phyloP scores from a whole-genome alignment of 768 basidiomycete genomes.

The Russula brevipes region DNA sequence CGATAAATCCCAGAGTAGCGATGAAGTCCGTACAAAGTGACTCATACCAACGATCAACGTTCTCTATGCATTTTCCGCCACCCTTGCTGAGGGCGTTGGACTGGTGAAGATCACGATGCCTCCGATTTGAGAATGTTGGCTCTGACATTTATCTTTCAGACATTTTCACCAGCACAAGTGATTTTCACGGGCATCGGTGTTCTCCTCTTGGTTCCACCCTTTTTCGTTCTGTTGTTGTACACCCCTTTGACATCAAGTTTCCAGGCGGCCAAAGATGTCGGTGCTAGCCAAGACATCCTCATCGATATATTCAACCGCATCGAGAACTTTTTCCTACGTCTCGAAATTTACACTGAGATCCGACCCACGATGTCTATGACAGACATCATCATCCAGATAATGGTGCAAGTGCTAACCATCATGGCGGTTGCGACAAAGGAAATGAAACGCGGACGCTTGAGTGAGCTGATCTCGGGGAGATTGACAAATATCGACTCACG shows the following conservation, averaged over 20 bases:
- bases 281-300: not conserved
- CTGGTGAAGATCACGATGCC: not conserved
- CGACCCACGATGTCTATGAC: not conserved
- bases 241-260: not conserved
- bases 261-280: not conserved
- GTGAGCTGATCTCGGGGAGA: not conserved
- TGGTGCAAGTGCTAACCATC: not conserved
- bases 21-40: not conserved
- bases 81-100: not conserved
- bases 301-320: not conserved
- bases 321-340: not conserved
- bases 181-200: not conserved
- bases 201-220: not conserved
- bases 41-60: not conserved
- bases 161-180: not conserved
- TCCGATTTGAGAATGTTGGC: not conserved
- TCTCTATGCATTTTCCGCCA: not conserved
- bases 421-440: not conserved
- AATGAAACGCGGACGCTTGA: not conserved
- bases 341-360: not conserved
- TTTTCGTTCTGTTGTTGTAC: not conserved
- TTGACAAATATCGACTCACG: not conserved
- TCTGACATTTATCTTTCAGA: not conserved
- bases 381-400: not conserved
- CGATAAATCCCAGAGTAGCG: not conserved